phyloP scores from a whole-genome alignment of 352 stramenopile species.

The Elongisporangium anandrum region DNA sequence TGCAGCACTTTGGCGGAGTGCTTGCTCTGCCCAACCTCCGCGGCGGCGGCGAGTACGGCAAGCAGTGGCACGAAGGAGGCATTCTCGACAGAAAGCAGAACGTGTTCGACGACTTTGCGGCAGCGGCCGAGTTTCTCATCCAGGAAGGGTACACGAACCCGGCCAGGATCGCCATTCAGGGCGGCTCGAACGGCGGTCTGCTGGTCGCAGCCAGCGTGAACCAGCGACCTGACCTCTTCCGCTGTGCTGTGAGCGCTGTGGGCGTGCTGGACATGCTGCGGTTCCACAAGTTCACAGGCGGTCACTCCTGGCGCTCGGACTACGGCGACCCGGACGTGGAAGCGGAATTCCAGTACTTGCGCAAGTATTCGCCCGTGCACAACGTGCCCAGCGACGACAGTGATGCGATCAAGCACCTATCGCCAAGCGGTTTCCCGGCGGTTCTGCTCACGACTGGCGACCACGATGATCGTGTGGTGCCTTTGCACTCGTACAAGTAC shows the following conservation, averaged over 20 bases:
- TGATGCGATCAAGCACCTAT: conserved; percentile 40
- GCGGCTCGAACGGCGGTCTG: conserved; percentile 92
- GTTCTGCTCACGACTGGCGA: conserved; percentile 84
- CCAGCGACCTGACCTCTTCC: conserved; percentile 90
- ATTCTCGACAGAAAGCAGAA: conserved; percentile 93
- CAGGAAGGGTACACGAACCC: conserved; percentile 83
- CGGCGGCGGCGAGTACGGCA: conserved; percentile 90
- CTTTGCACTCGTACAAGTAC: conserved; percentile 90
- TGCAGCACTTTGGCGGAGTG: conserved; percentile 90
- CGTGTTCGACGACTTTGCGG: conserved; percentile 95
- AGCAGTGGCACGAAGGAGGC: conserved; percentile 90
- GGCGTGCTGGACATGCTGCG: conserved; percentile 96
- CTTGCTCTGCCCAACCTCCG: conserved; percentile 93
- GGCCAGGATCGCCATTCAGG: conserved; percentile 88
- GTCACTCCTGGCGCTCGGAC: conserved; percentile 87
- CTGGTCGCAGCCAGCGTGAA: conserved; percentile 90
- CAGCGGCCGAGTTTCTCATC: conserved; percentile 91
- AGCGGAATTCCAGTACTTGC: conserved; percentile 80
- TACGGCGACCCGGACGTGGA: conserved; percentile 81
- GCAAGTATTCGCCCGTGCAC: conserved; percentile 87
- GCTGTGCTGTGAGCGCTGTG: conserved; percentile 90
- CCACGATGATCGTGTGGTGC: conserved; percentile 89
- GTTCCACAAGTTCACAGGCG: conserved; percentile 94
- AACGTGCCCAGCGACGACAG: conserved; percentile 69
- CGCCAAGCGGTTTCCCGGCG: conserved; percentile 66